These are phyloP conservation scores for Theobroma cacao DNA, from an alignment of 345 rosid genomes.

Conservation along the genomic window DNA sequence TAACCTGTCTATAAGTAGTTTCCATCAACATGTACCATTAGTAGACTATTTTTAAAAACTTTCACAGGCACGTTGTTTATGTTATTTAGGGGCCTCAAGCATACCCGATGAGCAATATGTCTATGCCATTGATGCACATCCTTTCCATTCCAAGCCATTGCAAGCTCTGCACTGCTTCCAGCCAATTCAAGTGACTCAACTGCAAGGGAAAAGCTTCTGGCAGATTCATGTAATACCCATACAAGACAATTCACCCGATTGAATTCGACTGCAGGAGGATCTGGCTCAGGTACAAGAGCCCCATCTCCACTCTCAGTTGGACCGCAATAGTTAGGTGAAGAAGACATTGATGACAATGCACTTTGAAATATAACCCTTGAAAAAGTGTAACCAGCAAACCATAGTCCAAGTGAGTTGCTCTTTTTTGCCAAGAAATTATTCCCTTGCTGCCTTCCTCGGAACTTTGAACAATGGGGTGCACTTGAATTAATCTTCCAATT, in stretches of 20 bases:
- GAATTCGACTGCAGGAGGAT: constrained; percentile 29
- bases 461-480: constrained; percentile 21
- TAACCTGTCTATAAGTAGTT: background rate
- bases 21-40: background rate
- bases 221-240: constrained; percentile 62
- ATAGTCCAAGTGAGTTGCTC: constrained; percentile 14
- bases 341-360: constrained; percentile 30
- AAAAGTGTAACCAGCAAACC: constrained; percentile 15
- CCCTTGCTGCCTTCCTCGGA: constrained; percentile 25
- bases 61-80: background rate
- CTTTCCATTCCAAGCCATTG: constrained; percentile 72
- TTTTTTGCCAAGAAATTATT: constrained; percentile 18
- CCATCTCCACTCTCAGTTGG: constrained; percentile 27
- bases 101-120: constrained; percentile 50
- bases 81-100: background rate
- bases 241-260: constrained; percentile 55
- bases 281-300: constrained; percentile 19
- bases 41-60: background rate
- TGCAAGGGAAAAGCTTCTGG: constrained; percentile 51
- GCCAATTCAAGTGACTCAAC: constrained; percentile 47
- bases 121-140: constrained; percentile 69
- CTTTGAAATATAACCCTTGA: constrained; percentile 20
- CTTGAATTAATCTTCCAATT: constrained; percentile 12
- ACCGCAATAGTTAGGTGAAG: constrained; percentile 24
- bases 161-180: constrained; percentile 47